phyloP scores from a whole-genome alignment of 768 basidiomycete genomes.

The Pisolithus sp. region DNA sequence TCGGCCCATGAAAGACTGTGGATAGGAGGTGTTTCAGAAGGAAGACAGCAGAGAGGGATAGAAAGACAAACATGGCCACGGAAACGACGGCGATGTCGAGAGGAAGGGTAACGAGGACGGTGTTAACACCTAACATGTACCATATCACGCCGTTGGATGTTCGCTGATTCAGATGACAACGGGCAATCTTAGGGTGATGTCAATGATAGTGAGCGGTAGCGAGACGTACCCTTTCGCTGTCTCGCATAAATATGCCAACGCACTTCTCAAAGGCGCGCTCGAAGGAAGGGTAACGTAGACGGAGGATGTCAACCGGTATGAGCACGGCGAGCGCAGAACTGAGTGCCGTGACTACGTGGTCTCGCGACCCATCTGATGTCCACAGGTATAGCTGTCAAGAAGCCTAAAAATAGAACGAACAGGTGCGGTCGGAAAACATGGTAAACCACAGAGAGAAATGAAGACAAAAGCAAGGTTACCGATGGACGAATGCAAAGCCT shows the following conservation, averaged over 20 bases:
- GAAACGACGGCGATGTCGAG: conserved; percentile 85
- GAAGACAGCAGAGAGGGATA: not conserved
- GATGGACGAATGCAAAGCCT: conserved; percentile 81
- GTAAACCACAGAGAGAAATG: not conserved
- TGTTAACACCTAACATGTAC: conserved; percentile 85
- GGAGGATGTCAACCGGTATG: conserved; percentile 66
- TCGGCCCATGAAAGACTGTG: conserved; percentile 91
- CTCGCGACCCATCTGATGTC: conserved; percentile 39
- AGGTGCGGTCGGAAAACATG: not conserved
- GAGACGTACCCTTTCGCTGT: conserved; percentile 63
- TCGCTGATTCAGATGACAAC: conserved; percentile 33
- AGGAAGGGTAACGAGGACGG: conserved; percentile 70
- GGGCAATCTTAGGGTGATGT: not conserved
- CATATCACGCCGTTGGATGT: conserved; percentile 78
- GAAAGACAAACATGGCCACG: conserved; percentile 71
- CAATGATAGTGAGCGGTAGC: not conserved
- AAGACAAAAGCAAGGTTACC: conserved; percentile 43
- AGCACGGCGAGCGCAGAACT: conserved; percentile 62
- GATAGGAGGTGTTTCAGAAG: conserved; percentile 1
- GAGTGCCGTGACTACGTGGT: conserved; percentile 53
- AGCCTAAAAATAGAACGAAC: conserved; percentile 36
- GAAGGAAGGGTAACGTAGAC: conserved; percentile 59
- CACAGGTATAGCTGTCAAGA: conserved; percentile 60
- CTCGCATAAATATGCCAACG: conserved; percentile 84
- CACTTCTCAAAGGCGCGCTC: conserved; percentile 63